These are phyloP conservation scores for Tetracentron sinense DNA, from an alignment of 164 flowering plant species.

Conservation along the genomic window DNA sequence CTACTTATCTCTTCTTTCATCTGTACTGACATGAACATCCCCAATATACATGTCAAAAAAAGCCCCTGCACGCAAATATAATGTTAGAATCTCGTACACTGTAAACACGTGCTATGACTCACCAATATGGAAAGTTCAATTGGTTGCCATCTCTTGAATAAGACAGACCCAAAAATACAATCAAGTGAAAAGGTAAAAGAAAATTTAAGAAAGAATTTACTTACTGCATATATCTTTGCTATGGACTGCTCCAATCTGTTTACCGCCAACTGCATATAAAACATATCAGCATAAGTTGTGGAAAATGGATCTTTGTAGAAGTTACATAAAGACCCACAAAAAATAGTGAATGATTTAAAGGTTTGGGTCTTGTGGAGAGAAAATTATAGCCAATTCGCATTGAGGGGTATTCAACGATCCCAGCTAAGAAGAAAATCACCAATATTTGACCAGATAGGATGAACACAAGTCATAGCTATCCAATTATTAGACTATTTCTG, in stretches of 20 bases:
- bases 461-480: no score
- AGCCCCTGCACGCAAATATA: constrained; percentile 50
- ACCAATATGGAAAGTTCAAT: no score
- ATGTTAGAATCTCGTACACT: background rate
- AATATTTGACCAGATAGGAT: no score
- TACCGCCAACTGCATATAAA: constrained; percentile 73
- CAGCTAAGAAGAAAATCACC: no score
- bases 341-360: no score
- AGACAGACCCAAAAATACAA: background rate
- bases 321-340: no score
- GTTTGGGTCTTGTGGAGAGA: no score
- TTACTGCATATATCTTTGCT: constrained; percentile 94
- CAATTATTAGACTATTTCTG: no score
- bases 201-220: constrained; percentile 24
- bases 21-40: constrained; percentile 64
- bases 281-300: background rate
- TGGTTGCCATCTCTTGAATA: background rate
- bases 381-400: no score
- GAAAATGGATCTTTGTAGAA: no score
- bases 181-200: background rate
- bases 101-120: background rate
- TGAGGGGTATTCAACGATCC: no score
- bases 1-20: constrained; percentile 79
- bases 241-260: constrained; percentile 69
- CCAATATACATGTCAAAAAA: constrained; percentile 97